Conservation (phyloP, 164 flowering plant species). For the Taxillus chinensis region DNA sequence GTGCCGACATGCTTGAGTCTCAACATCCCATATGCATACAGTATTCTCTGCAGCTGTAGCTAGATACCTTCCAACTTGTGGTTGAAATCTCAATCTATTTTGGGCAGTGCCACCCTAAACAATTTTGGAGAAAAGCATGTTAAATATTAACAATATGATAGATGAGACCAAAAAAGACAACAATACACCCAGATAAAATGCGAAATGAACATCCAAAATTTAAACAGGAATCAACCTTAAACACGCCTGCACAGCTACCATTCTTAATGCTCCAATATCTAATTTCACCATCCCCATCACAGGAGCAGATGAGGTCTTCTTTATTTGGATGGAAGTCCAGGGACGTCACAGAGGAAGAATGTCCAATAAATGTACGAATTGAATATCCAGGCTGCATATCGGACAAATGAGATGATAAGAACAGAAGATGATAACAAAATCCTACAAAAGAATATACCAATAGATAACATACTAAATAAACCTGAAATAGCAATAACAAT, state of each 20-base stretch:
- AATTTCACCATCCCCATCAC: constrained; percentile 72
- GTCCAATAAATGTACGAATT: constrained; percentile 63
- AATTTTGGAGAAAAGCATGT: background rate
- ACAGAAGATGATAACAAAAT: too few species aligned
- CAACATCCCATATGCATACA: constrained; percentile 54
- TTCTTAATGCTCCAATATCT: constrained; percentile 59
- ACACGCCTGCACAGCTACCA: constrained; percentile 40
- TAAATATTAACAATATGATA: too few species aligned
- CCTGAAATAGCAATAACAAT: too few species aligned
- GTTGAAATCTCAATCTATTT: constrained; percentile 49
- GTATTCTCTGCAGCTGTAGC: constrained; percentile 64
- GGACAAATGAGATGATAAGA: background rate
- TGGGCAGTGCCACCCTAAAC: constrained; percentile 54
- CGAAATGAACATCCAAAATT: too few species aligned
- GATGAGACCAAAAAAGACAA: too few species aligned
- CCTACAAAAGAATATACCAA: too few species aligned
- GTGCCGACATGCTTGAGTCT: constrained; percentile 42
- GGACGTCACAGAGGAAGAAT: constrained; percentile 59
- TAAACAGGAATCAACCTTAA: constrained; percentile 37
- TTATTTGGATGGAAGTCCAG: constrained; percentile 71
- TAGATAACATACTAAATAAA: too few species aligned
- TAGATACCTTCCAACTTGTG: constrained; percentile 49
- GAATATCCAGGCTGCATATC: constrained; percentile 50
- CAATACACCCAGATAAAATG: too few species aligned
- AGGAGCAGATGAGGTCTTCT: constrained; percentile 63